A percentile compares a stretch with the other conserved stretches of the same genome.
Evolutionary conservation across 805 yeast genomes (phyloP).

Genomic region (Candida insectalens): DNA sequence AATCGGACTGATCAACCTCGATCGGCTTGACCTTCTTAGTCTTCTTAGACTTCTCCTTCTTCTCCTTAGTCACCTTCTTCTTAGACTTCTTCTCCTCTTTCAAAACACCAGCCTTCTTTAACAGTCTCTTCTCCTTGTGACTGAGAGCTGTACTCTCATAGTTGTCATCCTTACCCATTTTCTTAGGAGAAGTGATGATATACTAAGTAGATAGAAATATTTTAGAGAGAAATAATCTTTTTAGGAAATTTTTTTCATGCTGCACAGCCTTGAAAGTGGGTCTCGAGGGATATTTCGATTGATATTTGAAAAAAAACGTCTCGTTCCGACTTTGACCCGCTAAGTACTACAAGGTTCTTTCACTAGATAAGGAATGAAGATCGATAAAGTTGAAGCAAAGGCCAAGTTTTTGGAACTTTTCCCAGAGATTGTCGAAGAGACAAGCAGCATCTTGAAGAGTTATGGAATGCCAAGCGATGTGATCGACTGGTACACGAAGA

Average conservation of each 20-base stretch:
- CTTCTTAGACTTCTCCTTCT: conserved; percentile 30
- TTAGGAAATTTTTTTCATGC: too few relatives aligned
- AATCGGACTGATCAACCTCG: too few relatives aligned
- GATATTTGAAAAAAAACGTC: too few relatives aligned
- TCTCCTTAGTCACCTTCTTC: conserved; percentile 19
- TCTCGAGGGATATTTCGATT: too few relatives aligned
- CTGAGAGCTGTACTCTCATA: conserved; percentile 45
- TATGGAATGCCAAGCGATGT: conserved; percentile 87
- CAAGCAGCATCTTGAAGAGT: conserved; percentile 45
- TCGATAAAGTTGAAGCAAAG: conserved; percentile 33
- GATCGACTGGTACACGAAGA: conserved; percentile 69
- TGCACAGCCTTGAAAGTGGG: too few relatives aligned
- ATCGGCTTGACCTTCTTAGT: conserved; percentile 2
- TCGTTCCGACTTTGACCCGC: not conserved
- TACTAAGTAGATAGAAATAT: too few relatives aligned
- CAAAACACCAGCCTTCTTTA: conserved; percentile 12
- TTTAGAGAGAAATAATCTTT: too few relatives aligned
- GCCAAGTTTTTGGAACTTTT: conserved; percentile 56
- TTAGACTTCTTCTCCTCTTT: conserved; percentile 12
- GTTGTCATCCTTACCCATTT: conserved; percentile 2
- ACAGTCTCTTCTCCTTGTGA: conserved; percentile 40
- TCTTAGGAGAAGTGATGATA: too few relatives aligned
- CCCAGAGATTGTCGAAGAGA: conserved; percentile 70
- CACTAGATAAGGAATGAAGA: conserved; percentile 4
- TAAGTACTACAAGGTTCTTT: not conserved